Conservation (phyloP, 2,329 filamentous ascomycete species). For the Xylariaceae sp. region DNA sequence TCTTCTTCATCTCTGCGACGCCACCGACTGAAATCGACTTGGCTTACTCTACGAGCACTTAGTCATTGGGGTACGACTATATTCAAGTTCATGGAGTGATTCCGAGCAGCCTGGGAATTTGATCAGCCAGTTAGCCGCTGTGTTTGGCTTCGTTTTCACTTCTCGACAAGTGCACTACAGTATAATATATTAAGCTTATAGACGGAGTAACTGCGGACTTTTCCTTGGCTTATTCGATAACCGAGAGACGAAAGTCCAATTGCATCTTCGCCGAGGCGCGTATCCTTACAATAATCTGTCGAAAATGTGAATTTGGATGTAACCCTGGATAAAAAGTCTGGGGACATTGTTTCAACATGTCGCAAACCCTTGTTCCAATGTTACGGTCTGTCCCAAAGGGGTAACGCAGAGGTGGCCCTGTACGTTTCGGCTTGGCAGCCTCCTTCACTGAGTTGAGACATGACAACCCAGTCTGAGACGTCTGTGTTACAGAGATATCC, state of each 20-base stretch:
- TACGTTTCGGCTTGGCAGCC: conserved; percentile 17
- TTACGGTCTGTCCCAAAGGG: conserved; percentile 12
- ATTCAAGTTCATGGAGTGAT: too few species aligned
- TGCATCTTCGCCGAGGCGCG: conserved; percentile 1
- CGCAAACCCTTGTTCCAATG: conserved; percentile 8
- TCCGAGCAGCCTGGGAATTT: too few species aligned
- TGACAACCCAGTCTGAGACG: conserved; percentile 23
- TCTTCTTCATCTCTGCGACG: conserved; percentile 2
- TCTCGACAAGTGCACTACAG: too few species aligned
- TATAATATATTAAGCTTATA: too few species aligned
- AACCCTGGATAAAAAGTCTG: neutral
- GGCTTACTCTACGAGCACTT: too few species aligned
- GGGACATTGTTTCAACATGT: conserved; percentile 7
- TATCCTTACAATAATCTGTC: neutral
- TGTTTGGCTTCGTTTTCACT: too few species aligned
- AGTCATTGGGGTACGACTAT: too few species aligned
- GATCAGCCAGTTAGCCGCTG: too few species aligned
- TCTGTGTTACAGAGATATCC: conserved; percentile 13
- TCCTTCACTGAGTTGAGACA: conserved; percentile 23
- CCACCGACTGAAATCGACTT: too few species aligned
- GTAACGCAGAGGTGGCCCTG: conserved; percentile 12
- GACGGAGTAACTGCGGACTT: too few species aligned
- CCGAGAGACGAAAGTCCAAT: too few species aligned
- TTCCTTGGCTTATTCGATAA: too few species aligned
- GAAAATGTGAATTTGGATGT: neutral